Evolutionary conservation across 345 rosid genomes (phyloP), one percentile per base, ranked within the genome.

Genomic region (Iberis pinnata): DNA sequence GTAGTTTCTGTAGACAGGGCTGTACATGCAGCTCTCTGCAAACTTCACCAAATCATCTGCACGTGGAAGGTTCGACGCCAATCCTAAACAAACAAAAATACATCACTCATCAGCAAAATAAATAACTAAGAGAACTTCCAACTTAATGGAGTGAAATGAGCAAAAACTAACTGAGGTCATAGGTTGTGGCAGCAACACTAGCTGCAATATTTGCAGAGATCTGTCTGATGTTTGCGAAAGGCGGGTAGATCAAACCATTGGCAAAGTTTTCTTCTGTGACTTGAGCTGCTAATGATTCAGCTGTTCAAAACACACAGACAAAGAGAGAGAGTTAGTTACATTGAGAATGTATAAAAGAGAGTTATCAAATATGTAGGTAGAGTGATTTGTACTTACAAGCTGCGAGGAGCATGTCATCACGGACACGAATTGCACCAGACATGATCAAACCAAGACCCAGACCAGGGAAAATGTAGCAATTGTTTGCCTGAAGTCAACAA

Each of bases 11-110:
- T 93, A 88, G 26, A 68, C 50, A 17, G 95, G 89, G 63, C 87
- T 77, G 83, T 85, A 88, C 97, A 92, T 85, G 84, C 93, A 75
- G 81, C 90, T 88, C 78, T 92, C 97, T 1, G 97, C 97, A 38
- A 69, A 74, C 65, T 76, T 65, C 13, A 88, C 89, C 10, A 93
- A 81, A 74, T 93, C 81, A 63, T 77, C 49, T 0, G 99, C 90
- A 25, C 76, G 97, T 63, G 97, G 97, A 6, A 88, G 97, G 45
- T 65, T 81, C 31, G 97, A 78, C 40, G 99, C 95, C 75, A 93
- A 60, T 66, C 99, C 97, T 29, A 29, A 7, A 29, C 33, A 3
- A 6, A 29, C 33, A 29, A 36, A 79, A 29, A 44, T 2, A 38
- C 43, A 42, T 19, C 12, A 27, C 10, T 29, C 33, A 29, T 50